Evolutionary conservation across 805 yeast species (phyloP).

Genomic region (Limtongia smithiae): DNA sequence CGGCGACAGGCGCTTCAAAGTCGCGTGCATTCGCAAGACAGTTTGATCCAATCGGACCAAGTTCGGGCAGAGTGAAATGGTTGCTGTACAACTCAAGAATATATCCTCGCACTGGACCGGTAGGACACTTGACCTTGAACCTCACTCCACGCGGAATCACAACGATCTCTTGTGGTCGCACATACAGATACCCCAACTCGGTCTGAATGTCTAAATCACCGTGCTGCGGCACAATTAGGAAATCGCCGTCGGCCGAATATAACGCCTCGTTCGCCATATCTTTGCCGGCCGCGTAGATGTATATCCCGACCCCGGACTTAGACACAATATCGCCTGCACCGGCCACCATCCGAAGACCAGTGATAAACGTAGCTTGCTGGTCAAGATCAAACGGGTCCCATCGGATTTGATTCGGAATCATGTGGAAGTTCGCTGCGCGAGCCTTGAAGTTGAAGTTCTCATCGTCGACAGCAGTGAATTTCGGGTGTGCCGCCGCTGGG

Average conservation of each 20-base stretch:
- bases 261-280: slow-evolving; percentile 31
- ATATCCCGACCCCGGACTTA: slow-evolving; percentile 31
- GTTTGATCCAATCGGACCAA: slow-evolving; percentile 34
- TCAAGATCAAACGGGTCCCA: slow-evolving; percentile 31
- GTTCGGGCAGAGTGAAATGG: slow-evolving; percentile 33
- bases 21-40: slow-evolving; percentile 34
- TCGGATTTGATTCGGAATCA: slow-evolving; percentile 32
- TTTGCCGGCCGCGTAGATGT: slow-evolving; percentile 29
- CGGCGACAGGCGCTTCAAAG: slow-evolving; percentile 31
- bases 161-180: slow-evolving; percentile 31
- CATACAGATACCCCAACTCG: slow-evolving; percentile 32
- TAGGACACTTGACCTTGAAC: slow-evolving; percentile 26
- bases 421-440: slow-evolving; percentile 15
- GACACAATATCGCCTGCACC: slow-evolving; percentile 31
- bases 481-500: slow-evolving; percentile 31
- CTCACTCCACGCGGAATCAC: slow-evolving; percentile 33
- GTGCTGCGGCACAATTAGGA: slow-evolving; percentile 31
- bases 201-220: slow-evolving; percentile 32
- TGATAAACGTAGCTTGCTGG: slow-evolving; percentile 22
- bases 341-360: slow-evolving; percentile 29
- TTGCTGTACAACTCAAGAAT: slow-evolving; percentile 30
- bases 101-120: slow-evolving; percentile 28
- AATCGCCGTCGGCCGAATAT: slow-evolving; percentile 32
- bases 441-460: slow-evolving; percentile 7
- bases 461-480: slow-evolving; percentile 14